Evolutionary conservation across 1,284 basidiomycete species (phyloP), one percentile per base, ranked within the genome.

Genomic region (Termitomyces sp.): DNA sequence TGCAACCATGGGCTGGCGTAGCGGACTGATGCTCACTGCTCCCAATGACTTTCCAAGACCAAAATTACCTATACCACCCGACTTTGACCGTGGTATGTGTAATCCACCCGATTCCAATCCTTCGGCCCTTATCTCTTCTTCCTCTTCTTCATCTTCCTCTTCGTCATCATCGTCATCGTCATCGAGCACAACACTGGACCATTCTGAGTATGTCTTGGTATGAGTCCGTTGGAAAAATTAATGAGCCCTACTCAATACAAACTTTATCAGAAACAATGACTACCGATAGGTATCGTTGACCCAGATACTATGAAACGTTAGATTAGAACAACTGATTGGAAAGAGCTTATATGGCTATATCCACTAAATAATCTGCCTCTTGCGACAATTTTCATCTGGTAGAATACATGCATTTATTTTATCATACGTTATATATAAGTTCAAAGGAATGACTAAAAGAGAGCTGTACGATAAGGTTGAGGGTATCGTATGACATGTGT

Each of bases 11-110:
- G 50, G 40, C 8, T 48, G 50, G 34, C 49, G 56, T 21, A 53
- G 51, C 17, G 88, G 87, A 61, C 87, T 88, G 60, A 91, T 91
- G 60, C 86, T 90, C 88, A 91, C 90, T 26, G 81, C 83, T 12
- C 80, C 86, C 62, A 91, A 81, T 2, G 86, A 88, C 56, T 73
- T 73, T 12, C 83, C 84, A 5, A 88, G 70, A 1, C 75, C 78
- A 1, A 68, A 70, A 26, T 75, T 78, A 24, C 74, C 77, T 2
- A 66, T 68, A 31, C 67, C 66, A 28, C 66, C 65, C 13, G 67
- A 55, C 34, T 61, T 61, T 19, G 65, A 55, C 47, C 63, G 58
- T 48, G 72, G 69, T 53, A 77, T 69, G 51, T 78, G 58, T 46
- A 63, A 64, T 31, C 56, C 62, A 30, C 40, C 58, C 43, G 53